Percentiles rank a stretch among this genome's conserved stretches.
Conservation (phyloP, 352 stramenopile species). For the Phytophthora europaea region DNA sequence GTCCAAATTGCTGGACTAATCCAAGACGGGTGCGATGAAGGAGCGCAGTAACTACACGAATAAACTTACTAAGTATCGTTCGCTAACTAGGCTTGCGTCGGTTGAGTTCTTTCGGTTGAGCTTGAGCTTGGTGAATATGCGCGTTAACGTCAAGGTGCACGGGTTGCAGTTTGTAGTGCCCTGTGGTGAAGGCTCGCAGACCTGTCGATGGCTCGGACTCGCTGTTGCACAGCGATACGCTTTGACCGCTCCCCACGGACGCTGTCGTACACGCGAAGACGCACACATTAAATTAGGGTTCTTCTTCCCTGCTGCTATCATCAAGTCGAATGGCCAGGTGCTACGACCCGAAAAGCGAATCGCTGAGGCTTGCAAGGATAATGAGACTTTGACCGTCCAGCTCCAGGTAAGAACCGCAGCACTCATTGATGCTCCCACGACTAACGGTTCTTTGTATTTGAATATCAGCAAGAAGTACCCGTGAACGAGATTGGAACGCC, state of each 20-base stretch:
- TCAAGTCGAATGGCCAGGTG: conserved; percentile 55
- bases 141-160: conserved; percentile 73
- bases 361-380: conserved; percentile 76
- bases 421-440: not conserved
- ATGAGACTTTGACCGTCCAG: conserved; percentile 68
- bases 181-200: conserved; percentile 83
- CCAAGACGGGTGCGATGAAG: conserved; percentile 13
- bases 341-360: conserved; percentile 66
- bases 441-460: not conserved
- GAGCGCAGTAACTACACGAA: conserved; percentile 25
- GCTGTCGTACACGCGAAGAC: conserved; percentile 79
- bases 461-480: conserved; percentile 71
- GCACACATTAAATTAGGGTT: conserved; percentile 83
- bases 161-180: conserved; percentile 77
- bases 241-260: conserved; percentile 67
- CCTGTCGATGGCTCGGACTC: conserved; percentile 87
- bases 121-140: conserved; percentile 46
- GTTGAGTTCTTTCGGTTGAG: not conserved
- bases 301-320: conserved; percentile 74
- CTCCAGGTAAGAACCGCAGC: conserved; percentile 57
- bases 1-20: conserved; percentile 68
- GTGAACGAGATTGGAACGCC: conserved; percentile 88
- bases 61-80: conserved; percentile 26
- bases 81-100: conserved; percentile 16
- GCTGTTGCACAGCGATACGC: conserved; percentile 84